phyloP scores from a whole-genome alignment of 805 yeast genomes.

The Ogataea populi-albae region DNA sequence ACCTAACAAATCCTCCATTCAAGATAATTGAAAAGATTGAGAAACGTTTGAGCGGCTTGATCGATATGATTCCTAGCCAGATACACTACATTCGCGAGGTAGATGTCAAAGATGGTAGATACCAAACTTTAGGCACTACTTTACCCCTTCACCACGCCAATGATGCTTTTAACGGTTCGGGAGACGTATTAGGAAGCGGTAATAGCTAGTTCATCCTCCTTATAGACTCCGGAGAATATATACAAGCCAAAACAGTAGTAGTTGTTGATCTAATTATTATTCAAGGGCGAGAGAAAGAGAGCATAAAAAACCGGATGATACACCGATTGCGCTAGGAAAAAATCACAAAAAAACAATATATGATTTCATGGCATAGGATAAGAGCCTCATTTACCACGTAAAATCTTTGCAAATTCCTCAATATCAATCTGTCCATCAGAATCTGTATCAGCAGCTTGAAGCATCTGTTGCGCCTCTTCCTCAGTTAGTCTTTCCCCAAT shows the following conservation, averaged over 20 bases:
- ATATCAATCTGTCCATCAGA: conserved; percentile 98
- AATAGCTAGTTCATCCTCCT: too few species aligned
- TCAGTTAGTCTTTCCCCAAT: conserved; percentile 97
- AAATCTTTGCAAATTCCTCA: conserved; percentile 90
- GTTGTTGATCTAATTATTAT: too few species aligned
- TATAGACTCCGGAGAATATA: too few species aligned
- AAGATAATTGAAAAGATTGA: conserved; percentile 66
- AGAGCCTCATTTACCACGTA: conserved; percentile 59
- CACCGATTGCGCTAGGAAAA: too few species aligned
- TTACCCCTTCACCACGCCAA: conserved; percentile 21
- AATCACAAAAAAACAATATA: too few species aligned
- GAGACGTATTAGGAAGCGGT: conserved; percentile 27
- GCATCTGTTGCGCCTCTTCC: conserved; percentile 96
- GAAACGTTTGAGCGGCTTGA: conserved; percentile 44
- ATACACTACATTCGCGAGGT: conserved; percentile 60
- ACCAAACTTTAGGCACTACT: conserved; percentile 13
- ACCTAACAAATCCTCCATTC: conserved; percentile 64
- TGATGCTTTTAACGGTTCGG: conserved; percentile 22
- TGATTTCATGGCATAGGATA: too few species aligned
- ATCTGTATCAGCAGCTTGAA: conserved; percentile 90
- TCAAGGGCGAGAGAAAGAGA: too few species aligned
- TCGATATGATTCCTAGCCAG: conserved; percentile 49
- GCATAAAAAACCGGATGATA: too few species aligned
- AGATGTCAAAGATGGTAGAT: conserved; percentile 41
- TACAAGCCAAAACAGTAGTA: too few species aligned